Base-by-base conservation (phyloP, 2,329 filamentous ascomycete genomes). In the Scedosporium boydii region DNA sequence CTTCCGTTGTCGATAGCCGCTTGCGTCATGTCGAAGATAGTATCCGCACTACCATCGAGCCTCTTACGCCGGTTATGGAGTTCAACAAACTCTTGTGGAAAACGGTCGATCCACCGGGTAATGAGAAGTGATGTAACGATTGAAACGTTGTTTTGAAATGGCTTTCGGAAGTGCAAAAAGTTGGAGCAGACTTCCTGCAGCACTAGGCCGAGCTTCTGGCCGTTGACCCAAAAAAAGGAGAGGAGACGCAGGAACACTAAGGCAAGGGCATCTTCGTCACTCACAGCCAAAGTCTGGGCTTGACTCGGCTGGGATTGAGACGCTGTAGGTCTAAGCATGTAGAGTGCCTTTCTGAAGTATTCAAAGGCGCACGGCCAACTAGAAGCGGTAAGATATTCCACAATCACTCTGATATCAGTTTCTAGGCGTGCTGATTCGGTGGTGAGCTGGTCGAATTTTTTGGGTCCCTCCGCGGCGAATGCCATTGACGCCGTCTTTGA, bases 21-120 rank as follows among this genome's bases (percentile, higher is more conserved):
- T 66, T 85, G 81, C 4, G 84, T 81, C 83, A 89, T 88, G 67
- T 89, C 87, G 69, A 89, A 88, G 26, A 89, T 76, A 0, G 84
- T 87, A 69, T 89, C 87, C 4, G 84, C 82, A 9, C 83, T 83
- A 58, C 82, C 84, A 66, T 88, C 86, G n/a, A 88, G 77, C 68
- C 84, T 80, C 68, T 79, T 83, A 65, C 83, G 83, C 63, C 79
- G 77, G 16, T 79, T 79, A 70, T 89, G 87, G 63, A 88, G 74
- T 63, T 81, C 78, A 57, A 87, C 81, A 69, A 89, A 89, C 70
- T 89, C 86, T 42, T 79, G 73, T 1, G 87, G 86, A 66, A 82
- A 84, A 9, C 84, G 80, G 67, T 88, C 84, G 42, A 89, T 79
- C 87, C 87, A 89, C 65, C 84, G 77, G 38, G 80, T 81, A 62